phyloP scores from a whole-genome alignment of 371 early-diverging fungal species.

The Thermomucor indicae-seudaticae region DNA sequence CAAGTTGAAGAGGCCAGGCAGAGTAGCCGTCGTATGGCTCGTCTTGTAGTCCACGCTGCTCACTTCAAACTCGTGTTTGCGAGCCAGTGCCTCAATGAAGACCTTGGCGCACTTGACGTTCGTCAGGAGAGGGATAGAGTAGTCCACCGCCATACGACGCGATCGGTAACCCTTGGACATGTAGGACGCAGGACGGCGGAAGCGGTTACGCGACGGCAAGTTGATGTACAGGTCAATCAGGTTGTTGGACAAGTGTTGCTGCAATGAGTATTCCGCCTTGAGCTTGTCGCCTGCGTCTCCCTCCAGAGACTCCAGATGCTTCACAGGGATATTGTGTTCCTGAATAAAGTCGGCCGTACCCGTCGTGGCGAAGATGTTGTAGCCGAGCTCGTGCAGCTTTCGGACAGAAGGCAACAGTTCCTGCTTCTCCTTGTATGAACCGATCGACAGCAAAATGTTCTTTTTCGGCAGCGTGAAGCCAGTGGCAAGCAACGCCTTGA shows the following conservation, averaged over 20 bases:
- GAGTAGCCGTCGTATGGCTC: slow-evolving; percentile 71
- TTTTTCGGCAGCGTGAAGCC: slow-evolving; percentile 88
- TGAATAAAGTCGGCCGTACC: slow-evolving; percentile 94
- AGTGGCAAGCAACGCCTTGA: slow-evolving; percentile 88
- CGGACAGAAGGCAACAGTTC: slow-evolving; percentile 87
- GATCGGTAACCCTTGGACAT: slow-evolving; percentile 93
- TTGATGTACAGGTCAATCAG: slow-evolving; percentile 97
- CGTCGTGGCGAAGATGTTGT: slow-evolving; percentile 87
- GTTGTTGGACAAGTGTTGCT: slow-evolving; percentile 93
- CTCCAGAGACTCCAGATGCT: slow-evolving; percentile 79
- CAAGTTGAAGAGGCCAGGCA: slow-evolving; percentile 89
- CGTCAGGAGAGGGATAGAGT: slow-evolving; percentile 92
- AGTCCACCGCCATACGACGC: slow-evolving; percentile 96
- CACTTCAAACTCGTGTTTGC: slow-evolving; percentile 73
- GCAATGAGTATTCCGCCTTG: slow-evolving; percentile 87
- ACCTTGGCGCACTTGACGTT: slow-evolving; percentile 97
- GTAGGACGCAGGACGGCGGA: slow-evolving; percentile 94
- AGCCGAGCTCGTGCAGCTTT: slow-evolving; percentile 80
- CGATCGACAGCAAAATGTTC: slow-evolving; percentile 89
- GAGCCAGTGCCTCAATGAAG: slow-evolving; percentile 91
- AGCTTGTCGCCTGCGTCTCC: slow-evolving; percentile 50
- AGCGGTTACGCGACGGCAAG: slow-evolving; percentile 92
- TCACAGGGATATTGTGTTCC: slow-evolving; percentile 88
- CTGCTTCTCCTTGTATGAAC: slow-evolving; percentile 92
- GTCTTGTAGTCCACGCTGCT: slow-evolving; percentile 84